These are phyloP conservation scores for Solanum paucissectum DNA, from an alignment of 257 asterid species.

Conservation along the genomic window DNA sequence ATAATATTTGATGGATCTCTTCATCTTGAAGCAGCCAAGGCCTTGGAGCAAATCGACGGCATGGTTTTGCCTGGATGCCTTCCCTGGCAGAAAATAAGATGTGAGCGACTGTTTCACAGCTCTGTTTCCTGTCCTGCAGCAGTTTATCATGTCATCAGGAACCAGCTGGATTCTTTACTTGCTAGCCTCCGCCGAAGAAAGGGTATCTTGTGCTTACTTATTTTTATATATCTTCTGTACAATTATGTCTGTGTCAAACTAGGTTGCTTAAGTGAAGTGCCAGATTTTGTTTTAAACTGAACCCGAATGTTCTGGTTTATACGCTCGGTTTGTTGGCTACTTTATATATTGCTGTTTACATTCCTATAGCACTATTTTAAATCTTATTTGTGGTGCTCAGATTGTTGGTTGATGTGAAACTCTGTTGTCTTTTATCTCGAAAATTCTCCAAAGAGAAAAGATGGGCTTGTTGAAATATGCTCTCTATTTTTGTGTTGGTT, in stretches of 20 bases:
- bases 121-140: slow-evolving; percentile 72
- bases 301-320: not conserved
- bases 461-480: not conserved
- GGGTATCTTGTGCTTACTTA: slow-evolving; percentile 25
- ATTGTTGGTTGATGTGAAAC: not conserved
- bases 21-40: slow-evolving; percentile 87
- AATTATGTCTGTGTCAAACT: not conserved
- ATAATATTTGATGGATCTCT: slow-evolving; percentile 73
- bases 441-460: not conserved
- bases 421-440: not conserved
- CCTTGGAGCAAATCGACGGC: slow-evolving; percentile 71
- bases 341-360: not conserved
- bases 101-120: slow-evolving; percentile 62
- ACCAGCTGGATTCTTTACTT: slow-evolving; percentile 38
- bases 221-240: not conserved
- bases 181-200: slow-evolving; percentile 26
- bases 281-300: not conserved
- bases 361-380: not conserved
- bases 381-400: not conserved
- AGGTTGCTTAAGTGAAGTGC: not conserved
- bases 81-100: slow-evolving; percentile 78
- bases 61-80: slow-evolving; percentile 66
- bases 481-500: not conserved
- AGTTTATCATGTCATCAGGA: slow-evolving; percentile 53
- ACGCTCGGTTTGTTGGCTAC: not conserved